Base-by-base conservation (phyloP, 1,284 basidiomycete species). In the Mrakiaceae sp. region DNA sequence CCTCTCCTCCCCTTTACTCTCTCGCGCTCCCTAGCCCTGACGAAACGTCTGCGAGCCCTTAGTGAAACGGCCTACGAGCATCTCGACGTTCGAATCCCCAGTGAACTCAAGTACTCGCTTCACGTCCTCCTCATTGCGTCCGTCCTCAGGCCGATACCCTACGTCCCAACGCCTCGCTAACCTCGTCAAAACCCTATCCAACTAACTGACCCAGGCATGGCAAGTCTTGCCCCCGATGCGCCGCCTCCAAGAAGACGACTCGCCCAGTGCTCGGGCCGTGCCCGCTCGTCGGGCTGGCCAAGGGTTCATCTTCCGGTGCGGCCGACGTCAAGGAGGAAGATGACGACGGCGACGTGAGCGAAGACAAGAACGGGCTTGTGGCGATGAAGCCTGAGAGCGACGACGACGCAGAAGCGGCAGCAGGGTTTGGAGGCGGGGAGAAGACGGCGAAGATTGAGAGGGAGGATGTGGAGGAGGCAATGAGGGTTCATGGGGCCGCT, bases 81-180 rank as follows among this genome's bases (percentile, higher is more conserved):
- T 73, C 75, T 88, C 47, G 86, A 88, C 70, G 75, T 82, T 57
- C 77, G 75, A 39, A 78, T 88, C 27, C 85, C 86, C 5, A 77
- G 78, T 4, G 78, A 82, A 50, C 77, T 88, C 39, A 88, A 88
- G 72, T 87, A 87, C 70, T 82, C 82, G 0, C 74, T 89, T 10
- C 87, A 90, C 71, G 83, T 86, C 5, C 75, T 87, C 63, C 81
- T 90, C 77, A 82, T 88, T 52, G 77, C 78, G 43, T 87, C 88
- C 69, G 87, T 58, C 5, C n/a, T 39, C 51, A 40, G 8, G 9
- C 46, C n/a, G 4, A 27, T 27, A 27, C 27, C 27, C 4, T 14
- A 10, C 50, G 11, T 42, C 14, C 43, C 5, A 39, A 43, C 42
- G 12, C 58, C 44, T 43, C 52, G 40, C n/a, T 10, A 16, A 14